phyloP scores from a whole-genome alignment of 1,284 basidiomycete genomes.

The Hymenochaete sp. region DNA sequence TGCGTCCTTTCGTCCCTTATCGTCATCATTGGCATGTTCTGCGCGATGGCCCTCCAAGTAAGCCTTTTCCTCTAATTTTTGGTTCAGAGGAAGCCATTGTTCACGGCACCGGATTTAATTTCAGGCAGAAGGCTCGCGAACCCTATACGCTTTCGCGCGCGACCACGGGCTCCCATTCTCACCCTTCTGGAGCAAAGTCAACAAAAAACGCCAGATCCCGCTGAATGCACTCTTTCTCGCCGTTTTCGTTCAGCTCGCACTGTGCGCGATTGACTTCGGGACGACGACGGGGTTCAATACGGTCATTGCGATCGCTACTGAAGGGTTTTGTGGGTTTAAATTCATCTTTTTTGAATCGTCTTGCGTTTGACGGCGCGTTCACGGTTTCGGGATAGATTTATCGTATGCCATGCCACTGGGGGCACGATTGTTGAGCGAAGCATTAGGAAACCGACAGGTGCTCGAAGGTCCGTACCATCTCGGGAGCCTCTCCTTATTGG shows the following conservation, averaged over 20 bases:
- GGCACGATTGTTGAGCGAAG: slow-evolving; percentile 10
- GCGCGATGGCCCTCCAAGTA: slow-evolving; percentile 12
- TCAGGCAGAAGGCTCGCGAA: slow-evolving; percentile 16
- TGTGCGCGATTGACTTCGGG: slow-evolving; percentile 17
- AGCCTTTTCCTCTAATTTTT: not conserved
- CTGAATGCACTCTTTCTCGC: slow-evolving; percentile 15
- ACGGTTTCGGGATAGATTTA: slow-evolving; percentile 5
- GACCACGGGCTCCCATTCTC: slow-evolving; percentile 17
- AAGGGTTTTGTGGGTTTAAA: slow-evolving; percentile 14
- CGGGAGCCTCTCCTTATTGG: slow-evolving; percentile 5
- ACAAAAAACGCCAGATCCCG: slow-evolving; percentile 9
- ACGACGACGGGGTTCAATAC: slow-evolving; percentile 17
- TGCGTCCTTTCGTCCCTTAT: slow-evolving; percentile 16
- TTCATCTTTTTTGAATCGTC: not conserved
- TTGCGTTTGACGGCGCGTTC: not conserved
- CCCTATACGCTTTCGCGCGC: slow-evolving; percentile 16
- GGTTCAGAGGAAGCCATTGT: not conserved
- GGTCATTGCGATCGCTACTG: slow-evolving; percentile 16
- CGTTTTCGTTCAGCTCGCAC: slow-evolving; percentile 11
- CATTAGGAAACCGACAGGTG: slow-evolving; percentile 9
- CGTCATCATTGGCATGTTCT: slow-evolving; percentile 12
- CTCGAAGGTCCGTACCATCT: slow-evolving; percentile 15
- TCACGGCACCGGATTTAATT: too few species aligned
- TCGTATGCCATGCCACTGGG: slow-evolving; percentile 16
- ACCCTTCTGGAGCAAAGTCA: slow-evolving; percentile 12